Evolutionary conservation across 768 basidiomycete genomes (phyloP), one percentile per base, ranked within the genome.

Genomic region (Sporobolomyces pararoseus): DNA sequence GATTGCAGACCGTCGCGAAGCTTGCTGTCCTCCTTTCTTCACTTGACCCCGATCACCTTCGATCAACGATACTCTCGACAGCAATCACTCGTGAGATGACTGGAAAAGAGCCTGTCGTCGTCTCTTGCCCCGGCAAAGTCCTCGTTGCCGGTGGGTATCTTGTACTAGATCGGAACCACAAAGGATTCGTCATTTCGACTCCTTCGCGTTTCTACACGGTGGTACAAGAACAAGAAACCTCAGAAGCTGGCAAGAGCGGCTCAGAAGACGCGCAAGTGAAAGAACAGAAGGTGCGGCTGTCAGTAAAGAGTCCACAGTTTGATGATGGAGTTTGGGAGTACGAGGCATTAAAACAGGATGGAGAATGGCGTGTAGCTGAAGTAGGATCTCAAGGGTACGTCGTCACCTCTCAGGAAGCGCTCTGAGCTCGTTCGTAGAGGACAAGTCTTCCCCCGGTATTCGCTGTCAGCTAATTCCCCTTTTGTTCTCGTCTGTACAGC

Each of bases 81-180:
- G n/a, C n/a, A n/a, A n/a, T n/a, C n/a, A n/a, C n/a, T n/a, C n/a
- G n/a, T n/a, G n/a, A n/a, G n/a, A n/a, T n/a, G n/a, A n/a, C n/a
- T n/a, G n/a, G n/a, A n/a, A n/a, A n/a, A 2, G 44, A 49, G 2
- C 32, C 59, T 5, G 46, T 61, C 35, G 84, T 89, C 60, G 85
- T 96, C 70, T 97, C 94, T 39, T 86, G 93, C 1, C 90, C 95
- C 14, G 95, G 95, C 71, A 99, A 99, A 80, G 94, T 96, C 59
- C 85, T 99, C 64, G 79, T 96, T 63, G 91, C 94, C 14, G 96
- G 96, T 3, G 96, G 96, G 2, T 99, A 98, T 81, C 89, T 99
- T 72, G 91, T 99, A 34, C 88, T 98, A 70, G 93, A 98, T 80
- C 87, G 86, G 25, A 81, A 83, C 9, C 91, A 90, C 78, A 86